Conservation (phyloP, 768 basidiomycete species). For the Boletus subcaerulescens region DNA sequence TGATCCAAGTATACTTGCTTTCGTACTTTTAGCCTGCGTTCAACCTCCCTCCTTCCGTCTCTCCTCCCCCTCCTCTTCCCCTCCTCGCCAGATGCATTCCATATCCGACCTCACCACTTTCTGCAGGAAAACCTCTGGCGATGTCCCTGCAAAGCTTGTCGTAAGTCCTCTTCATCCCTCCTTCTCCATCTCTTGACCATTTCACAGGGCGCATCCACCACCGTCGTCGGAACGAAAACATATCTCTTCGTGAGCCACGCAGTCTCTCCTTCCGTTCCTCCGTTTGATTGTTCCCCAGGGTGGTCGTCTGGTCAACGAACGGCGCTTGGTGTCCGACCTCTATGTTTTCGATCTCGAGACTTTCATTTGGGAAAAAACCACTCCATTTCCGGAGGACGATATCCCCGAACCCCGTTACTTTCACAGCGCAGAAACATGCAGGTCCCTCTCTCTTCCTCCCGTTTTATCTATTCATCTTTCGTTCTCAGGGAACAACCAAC, state of each 20-base stretch:
- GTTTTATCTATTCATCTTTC: constrained; percentile 12
- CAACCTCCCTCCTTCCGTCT: constrained; percentile 5
- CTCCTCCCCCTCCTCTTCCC: constrained; percentile 3
- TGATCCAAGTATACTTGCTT: constrained; percentile 14
- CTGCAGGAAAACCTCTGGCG: constrained; percentile 77
- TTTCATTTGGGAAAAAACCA: constrained; percentile 74
- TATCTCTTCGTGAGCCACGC: constrained; percentile 74
- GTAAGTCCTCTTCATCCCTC: constrained; percentile 43
- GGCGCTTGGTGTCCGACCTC: constrained; percentile 87
- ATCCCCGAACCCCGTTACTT: constrained; percentile 88
- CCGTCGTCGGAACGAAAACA: constrained; percentile 82
- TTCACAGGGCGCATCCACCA: constrained; percentile 84
- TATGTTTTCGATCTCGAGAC: constrained; percentile 85
- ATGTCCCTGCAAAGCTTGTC: constrained; percentile 86
- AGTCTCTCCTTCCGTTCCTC: fast-evolving
- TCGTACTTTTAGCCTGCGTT: constrained; percentile 19
- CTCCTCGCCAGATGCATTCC: constrained; percentile 53
- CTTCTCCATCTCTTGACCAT: not conserved
- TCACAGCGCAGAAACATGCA: constrained; percentile 86
- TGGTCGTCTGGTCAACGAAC: constrained; percentile 80
- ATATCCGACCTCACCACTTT: constrained; percentile 89
- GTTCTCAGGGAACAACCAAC: constrained; percentile 70
- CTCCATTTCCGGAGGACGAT: constrained; percentile 58
- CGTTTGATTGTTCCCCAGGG: constrained; percentile 47
- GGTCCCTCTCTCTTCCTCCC: constrained; percentile 15